phyloP scores from a whole-genome alignment of 805 yeast species.

The Lipomyces orientalis region DNA sequence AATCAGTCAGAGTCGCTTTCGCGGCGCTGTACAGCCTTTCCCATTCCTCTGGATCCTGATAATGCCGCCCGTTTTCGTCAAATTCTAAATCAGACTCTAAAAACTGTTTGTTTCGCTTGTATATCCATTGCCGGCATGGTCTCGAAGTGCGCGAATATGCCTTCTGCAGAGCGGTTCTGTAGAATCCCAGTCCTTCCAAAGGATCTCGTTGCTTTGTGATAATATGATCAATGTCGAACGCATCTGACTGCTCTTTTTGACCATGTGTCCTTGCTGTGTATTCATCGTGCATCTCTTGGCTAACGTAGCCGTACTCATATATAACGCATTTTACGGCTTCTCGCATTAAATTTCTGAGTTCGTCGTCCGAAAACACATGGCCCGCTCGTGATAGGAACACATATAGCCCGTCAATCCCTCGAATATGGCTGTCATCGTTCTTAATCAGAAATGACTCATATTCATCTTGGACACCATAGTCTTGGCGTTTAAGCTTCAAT shows the following conservation, averaged over 20 bases:
- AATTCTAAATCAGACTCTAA: neutral
- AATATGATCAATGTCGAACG: neutral
- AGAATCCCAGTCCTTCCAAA: neutral
- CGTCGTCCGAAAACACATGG: slow-evolving; percentile 5
- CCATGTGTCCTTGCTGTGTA: neutral
- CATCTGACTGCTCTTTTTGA: neutral
- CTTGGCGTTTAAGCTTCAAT: neutral
- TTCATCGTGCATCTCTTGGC: slow-evolving; percentile 4
- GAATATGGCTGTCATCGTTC: slow-evolving; percentile 8
- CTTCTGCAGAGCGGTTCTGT: neutral
- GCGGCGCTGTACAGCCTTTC: slow-evolving; percentile 1
- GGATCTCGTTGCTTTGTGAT: neutral
- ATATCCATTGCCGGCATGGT: neutral
- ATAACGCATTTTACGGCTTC: slow-evolving; percentile 23
- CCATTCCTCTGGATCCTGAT: slow-evolving; percentile 4
- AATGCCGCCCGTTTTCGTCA: neutral
- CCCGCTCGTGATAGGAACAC: neutral
- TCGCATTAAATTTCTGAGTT: slow-evolving; percentile 9
- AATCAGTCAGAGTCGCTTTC: neutral
- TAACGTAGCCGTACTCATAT: slow-evolving; percentile 24
- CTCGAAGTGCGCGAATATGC: slow-evolving; percentile 7
- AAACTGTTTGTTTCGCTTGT: neutral
- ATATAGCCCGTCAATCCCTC: slow-evolving; percentile 31
- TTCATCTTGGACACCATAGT: slow-evolving; percentile 14
- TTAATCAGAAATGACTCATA: slow-evolving; percentile 27